Evolutionary conservation across 768 basidiomycete species (phyloP), one percentile per base, ranked within the genome.

Genomic region (Termitomyces eurrhizus): DNA sequence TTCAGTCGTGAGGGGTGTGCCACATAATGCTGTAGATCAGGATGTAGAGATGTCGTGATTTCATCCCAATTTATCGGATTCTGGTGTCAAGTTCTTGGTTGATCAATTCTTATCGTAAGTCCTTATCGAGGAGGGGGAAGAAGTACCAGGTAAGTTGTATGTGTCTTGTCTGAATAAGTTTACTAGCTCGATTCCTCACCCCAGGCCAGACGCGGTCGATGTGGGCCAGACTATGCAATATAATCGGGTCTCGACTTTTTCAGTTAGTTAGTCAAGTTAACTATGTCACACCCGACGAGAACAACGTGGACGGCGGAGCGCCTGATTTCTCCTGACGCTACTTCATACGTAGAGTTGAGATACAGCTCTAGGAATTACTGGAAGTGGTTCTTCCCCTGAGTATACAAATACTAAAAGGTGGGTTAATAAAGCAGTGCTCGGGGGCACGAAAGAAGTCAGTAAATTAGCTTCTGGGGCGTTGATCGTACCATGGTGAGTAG

Each of bases 1-100:
- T 68, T 92, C 90, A 3, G 92, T 95, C 11, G 88, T 84, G 50
- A 80, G 96, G 66, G 96, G 93, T 0, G 94, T 92, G 36, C 86
- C 90, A 32, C 78, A 89, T 65, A 75, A 78, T 13, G 84, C 83
- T 58, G 77, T 78, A n/a, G 81, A 84, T 59, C 84, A 83, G 58
- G 91, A 92, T 69, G 75, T 87, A 45, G 77, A 79, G 53, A 90
- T 89, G 88, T 75, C 77, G 62, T 86, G 69, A 79, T 59, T 37
- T 58, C 11, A 58, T 32, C n/a, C 29, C 37, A 44, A 42, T 42
- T 8, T 29, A 55, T n/a, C n/a, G n/a, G n/a, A n/a, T n/a, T n/a
- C n/a, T n/a, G 21, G 13, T 13, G 3, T 54, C n/a, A 18, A n/a
- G 41, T n/a, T 39, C 26, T 32, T 3, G 39, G 53, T 13, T 13